Evolutionary conservation across 805 yeast genomes (phyloP).

Genomic region (Kuraishia piskuri): DNA sequence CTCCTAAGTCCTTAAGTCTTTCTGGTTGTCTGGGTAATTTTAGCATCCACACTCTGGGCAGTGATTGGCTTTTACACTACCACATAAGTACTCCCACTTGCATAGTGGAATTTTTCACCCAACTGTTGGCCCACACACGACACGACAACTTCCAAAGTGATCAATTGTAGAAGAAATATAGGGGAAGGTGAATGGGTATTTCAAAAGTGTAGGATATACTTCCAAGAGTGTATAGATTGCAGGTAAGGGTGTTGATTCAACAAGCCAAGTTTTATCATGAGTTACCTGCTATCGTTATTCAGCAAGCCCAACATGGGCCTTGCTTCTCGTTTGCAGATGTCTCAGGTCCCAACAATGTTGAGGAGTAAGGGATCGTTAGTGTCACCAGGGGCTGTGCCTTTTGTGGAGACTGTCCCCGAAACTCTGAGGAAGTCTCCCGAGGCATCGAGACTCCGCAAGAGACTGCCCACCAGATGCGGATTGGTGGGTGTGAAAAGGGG

Average conservation of each 20-base stretch:
- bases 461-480: slow-evolving; percentile 75
- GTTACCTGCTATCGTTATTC: background rate
- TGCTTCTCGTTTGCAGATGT: background rate
- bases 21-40: background rate
- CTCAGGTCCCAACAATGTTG: background rate
- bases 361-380: slow-evolving; percentile 31
- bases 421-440: slow-evolving; percentile 59
- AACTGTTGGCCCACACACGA: background rate
- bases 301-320: background rate
- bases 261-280: background rate
- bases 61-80: background rate
- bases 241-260: no score
- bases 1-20: background rate
- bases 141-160: background rate
- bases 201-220: background rate
- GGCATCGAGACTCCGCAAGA: slow-evolving; percentile 61
- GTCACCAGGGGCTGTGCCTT: slow-evolving; percentile 44
- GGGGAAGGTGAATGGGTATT: background rate
- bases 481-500: slow-evolving; percentile 78
- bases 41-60: background rate
- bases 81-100: background rate
- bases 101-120: background rate
- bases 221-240: no score
- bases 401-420: slow-evolving; percentile 36
- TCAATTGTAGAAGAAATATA: background rate